Conservation (phyloP, 495 filamentous ascomycete genomes). For the Margaritispora aquatica region DNA sequence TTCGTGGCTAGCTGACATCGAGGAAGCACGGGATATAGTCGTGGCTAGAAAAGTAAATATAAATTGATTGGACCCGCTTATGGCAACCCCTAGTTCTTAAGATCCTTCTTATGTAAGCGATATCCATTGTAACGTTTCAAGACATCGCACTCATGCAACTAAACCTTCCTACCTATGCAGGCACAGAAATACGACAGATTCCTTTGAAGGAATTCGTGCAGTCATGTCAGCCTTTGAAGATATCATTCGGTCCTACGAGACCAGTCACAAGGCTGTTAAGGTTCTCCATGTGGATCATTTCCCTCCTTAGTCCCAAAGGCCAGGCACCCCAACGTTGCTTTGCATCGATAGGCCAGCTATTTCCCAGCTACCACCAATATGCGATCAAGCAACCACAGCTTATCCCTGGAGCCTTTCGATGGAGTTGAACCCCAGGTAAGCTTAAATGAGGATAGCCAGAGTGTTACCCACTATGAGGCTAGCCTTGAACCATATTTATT, state of each 20-base stretch:
- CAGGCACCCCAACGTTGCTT: slow-evolving; percentile 1
- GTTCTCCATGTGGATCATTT: background rate
- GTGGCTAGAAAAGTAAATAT: background rate
- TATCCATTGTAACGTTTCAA: background rate
- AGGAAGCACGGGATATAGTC: no score
- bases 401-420: no score
- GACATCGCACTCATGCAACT: background rate
- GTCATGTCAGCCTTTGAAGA: no score
- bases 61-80: background rate
- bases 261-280: background rate
- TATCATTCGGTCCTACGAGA: background rate
- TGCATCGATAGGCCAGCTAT: no score
- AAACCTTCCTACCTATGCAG: background rate
- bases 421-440: background rate
- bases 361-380: no score
- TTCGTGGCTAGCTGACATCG: no score
- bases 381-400: no score
- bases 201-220: no score
- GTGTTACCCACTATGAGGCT: background rate
- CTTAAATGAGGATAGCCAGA: background rate
- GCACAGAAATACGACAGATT: background rate
- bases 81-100: background rate
- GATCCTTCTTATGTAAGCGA: background rate
- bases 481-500: background rate
- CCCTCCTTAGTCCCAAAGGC: no score